phyloP scores from a whole-genome alignment of 768 basidiomycete species.

The Crucibulum laeve region DNA sequence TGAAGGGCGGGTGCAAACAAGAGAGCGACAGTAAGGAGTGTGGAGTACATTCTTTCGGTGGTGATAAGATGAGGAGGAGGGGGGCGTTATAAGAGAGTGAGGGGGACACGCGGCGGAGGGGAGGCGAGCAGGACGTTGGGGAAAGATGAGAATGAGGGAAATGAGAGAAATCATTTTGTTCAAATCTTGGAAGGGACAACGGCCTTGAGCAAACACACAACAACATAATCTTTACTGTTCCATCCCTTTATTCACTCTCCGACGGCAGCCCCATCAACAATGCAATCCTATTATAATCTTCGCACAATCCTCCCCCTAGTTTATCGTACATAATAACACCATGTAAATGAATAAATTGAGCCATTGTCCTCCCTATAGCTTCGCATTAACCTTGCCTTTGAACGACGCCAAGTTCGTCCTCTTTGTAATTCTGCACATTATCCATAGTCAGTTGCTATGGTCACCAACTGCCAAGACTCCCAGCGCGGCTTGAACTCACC shows the following conservation, averaged over 20 bases:
- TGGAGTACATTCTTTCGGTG: conserved; percentile 64
- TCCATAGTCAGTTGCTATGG: conserved; percentile 35
- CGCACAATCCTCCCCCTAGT: conserved; percentile 4
- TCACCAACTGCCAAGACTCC: conserved; percentile 19
- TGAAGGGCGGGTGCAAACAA: conserved; percentile 50
- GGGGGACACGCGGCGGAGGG: conserved; percentile 20
- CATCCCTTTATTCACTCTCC: background rate
- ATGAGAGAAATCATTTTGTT: conserved; percentile 3
- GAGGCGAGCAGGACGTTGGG: conserved; percentile 19
- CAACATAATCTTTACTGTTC: conserved; percentile 2
- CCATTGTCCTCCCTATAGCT: conserved; percentile 31
- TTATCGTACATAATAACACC: too few species aligned
- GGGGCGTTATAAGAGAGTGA: conserved; percentile 23
- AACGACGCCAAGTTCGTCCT: conserved; percentile 60
- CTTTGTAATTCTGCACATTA: conserved; percentile 54
- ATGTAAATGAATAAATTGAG: background rate
- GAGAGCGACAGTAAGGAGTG: conserved; percentile 73
- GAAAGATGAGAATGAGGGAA: conserved; percentile 15
- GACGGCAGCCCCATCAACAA: background rate
- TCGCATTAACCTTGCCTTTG: conserved; percentile 44
- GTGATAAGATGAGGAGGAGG: conserved; percentile 21
- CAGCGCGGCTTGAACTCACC: conserved; percentile 46
- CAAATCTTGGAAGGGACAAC: background rate
- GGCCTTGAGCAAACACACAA: conserved; percentile 13
- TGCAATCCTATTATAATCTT: background rate